Evolutionary conservation across 2,329 filamentous ascomycete genomes (phyloP).

Genomic region (Pestalotiopsis fici): DNA sequence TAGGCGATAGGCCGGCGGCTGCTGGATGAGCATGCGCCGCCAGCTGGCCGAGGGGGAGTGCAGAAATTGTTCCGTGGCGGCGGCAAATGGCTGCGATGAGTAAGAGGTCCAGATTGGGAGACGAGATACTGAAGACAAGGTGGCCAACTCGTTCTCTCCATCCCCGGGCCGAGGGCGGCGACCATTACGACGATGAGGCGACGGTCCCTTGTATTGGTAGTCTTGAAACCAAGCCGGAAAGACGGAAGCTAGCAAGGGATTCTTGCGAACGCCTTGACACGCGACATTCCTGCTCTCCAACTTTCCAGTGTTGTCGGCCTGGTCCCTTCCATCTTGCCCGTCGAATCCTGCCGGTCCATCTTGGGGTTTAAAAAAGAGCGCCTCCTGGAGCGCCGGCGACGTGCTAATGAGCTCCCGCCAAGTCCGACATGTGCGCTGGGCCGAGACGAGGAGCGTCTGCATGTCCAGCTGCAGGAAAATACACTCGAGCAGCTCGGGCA

Average conservation of each 20-base stretch:
- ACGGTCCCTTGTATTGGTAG: background rate
- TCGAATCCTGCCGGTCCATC: no score
- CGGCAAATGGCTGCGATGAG: background rate
- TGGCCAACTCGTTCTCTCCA: no score
- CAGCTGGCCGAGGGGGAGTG: background rate
- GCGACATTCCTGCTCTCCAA: background rate
- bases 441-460: constrained; percentile 15
- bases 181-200: background rate
- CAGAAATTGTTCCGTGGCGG: background rate
- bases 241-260: background rate
- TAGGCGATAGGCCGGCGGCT: background rate
- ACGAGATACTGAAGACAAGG: background rate
- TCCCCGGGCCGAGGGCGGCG: background rate
- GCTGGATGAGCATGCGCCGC: constrained; percentile 12
- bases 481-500: constrained; percentile 13
- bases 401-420: constrained; percentile 5
- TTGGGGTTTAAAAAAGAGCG: constrained; percentile 1
- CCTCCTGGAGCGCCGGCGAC: background rate
- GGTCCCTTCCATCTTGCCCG: background rate
- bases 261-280: background rate
- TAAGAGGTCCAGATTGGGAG: background rate
- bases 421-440: constrained; percentile 11
- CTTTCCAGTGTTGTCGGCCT: background rate
- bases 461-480: constrained; percentile 15
- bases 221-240: background rate